These are phyloP conservation scores for Aspergillus avenaceus DNA, from an alignment of 495 filamentous ascomycete species.

Conservation along the genomic window DNA sequence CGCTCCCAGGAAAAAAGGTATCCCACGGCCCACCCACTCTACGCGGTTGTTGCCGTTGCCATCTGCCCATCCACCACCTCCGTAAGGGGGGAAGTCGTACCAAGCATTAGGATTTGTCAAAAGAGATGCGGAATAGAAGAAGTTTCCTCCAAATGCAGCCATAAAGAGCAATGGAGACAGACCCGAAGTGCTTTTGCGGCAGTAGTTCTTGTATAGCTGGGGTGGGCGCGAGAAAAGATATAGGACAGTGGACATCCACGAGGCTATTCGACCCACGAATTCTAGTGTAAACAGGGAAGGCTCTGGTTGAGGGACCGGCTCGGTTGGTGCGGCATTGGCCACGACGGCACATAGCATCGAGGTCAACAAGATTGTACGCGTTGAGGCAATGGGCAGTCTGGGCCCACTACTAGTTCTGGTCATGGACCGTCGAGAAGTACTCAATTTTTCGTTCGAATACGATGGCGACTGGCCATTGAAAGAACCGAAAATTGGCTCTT, in stretches of 20 bases:
- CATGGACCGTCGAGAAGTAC: slow-evolving; percentile 28
- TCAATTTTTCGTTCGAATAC: slow-evolving; percentile 39
- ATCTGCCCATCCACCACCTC: slow-evolving; percentile 65
- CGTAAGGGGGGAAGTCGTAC: slow-evolving; percentile 56
- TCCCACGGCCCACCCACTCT: slow-evolving; percentile 55
- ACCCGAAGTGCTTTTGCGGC: slow-evolving; percentile 63
- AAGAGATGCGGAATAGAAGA: slow-evolving; percentile 67
- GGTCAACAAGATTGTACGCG: slow-evolving; percentile 42
- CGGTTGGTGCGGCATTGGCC: slow-evolving; percentile 40
- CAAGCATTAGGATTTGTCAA: slow-evolving; percentile 67
- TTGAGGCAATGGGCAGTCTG: slow-evolving; percentile 32
- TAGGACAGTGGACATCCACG: slow-evolving; percentile 62
- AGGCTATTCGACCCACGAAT: slow-evolving; percentile 52
- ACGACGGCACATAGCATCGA: slow-evolving; percentile 45
- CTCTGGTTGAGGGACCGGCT: slow-evolving; percentile 8
- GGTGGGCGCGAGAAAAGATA: slow-evolving; percentile 70
- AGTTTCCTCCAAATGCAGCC: slow-evolving; percentile 68
- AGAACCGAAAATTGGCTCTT: slow-evolving; percentile 17
- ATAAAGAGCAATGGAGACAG: slow-evolving; percentile 66
- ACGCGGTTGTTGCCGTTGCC: slow-evolving; percentile 50
- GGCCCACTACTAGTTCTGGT: slow-evolving; percentile 18
- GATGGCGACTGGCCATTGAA: slow-evolving; percentile 22
- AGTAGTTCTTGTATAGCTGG: slow-evolving; percentile 65
- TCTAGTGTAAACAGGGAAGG: slow-evolving; percentile 33
- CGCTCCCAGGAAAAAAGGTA: slow-evolving; percentile 70